Evolutionary conservation across 495 filamentous ascomycete species (phyloP).

Genomic region (Lasiosphaeria hispida): DNA sequence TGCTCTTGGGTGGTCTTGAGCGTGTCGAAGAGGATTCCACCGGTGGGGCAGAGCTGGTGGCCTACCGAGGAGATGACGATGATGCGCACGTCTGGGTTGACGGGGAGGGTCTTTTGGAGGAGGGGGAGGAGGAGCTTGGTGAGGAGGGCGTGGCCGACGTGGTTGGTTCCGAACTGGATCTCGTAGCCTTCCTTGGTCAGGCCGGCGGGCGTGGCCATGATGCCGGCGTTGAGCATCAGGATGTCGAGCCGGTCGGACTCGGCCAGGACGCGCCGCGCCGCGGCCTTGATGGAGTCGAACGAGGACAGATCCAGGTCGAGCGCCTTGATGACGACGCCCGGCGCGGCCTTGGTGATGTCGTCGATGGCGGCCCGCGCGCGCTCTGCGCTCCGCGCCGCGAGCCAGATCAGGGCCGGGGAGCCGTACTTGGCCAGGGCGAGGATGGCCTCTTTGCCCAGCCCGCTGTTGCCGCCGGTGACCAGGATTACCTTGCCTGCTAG

Average conservation of each 20-base stretch:
- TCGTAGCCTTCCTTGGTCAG: conserved; percentile 65
- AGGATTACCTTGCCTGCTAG: conserved; percentile 58
- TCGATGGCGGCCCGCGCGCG: conserved; percentile 27
- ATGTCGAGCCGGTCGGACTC: conserved; percentile 39
- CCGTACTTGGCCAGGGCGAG: conserved; percentile 52
- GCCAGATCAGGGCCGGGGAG: conserved; percentile 57
- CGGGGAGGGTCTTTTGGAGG: conserved; percentile 49
- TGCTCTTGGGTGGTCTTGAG: conserved; percentile 38
- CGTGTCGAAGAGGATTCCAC: conserved; percentile 37
- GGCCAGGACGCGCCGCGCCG: conserved; percentile 23
- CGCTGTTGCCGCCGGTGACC: conserved; percentile 64
- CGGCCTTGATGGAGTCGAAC: conserved; percentile 29
- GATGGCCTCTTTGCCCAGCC: conserved; percentile 65
- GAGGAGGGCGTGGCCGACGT: conserved; percentile 66
- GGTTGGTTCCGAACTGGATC: conserved; percentile 67
- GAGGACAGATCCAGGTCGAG: conserved; percentile 40
- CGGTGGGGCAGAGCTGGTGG: conserved; percentile 33
- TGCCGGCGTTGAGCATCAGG: conserved; percentile 61
- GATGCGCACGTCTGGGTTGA: conserved; percentile 41
- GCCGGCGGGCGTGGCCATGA: conserved; percentile 55
- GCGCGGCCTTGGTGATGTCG: conserved; percentile 17
- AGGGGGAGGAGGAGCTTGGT: conserved; percentile 60
- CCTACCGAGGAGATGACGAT: conserved; percentile 37
- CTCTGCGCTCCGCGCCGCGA: conserved; percentile 56
- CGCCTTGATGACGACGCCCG: conserved; percentile 22